phyloP scores from a whole-genome alignment of 2,329 filamentous ascomycete species.

The Calonectria hongkongensis region DNA sequence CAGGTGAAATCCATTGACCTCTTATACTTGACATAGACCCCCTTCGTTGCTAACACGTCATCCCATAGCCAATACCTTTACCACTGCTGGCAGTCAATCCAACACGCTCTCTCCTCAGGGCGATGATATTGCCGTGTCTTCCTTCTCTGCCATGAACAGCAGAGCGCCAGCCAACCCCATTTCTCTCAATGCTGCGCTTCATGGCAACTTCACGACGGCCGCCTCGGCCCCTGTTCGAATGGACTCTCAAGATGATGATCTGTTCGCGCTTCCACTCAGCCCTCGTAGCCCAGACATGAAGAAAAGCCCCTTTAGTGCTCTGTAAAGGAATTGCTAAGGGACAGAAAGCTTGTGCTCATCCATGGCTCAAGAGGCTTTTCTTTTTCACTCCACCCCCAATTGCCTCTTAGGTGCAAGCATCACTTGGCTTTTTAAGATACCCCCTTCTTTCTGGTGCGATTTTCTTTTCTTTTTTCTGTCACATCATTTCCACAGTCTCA shows the following conservation, averaged over 20 bases:
- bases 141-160: slow-evolving; percentile 58
- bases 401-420: slow-evolving; percentile 5
- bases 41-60: slow-evolving; percentile 45
- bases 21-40: slow-evolving; percentile 20
- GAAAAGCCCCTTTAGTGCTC: slow-evolving; percentile 84
- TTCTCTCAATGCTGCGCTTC: slow-evolving; percentile 60
- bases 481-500: slow-evolving; percentile 12
- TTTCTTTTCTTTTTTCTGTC: slow-evolving; percentile 24
- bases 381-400: background rate
- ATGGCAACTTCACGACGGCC: slow-evolving; percentile 46
- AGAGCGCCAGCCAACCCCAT: slow-evolving; percentile 50
- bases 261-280: slow-evolving; percentile 92
- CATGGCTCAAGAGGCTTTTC: slow-evolving; percentile 8
- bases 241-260: slow-evolving; percentile 73
- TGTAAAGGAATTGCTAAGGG: slow-evolving; percentile 50
- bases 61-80: slow-evolving; percentile 60
- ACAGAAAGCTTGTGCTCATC: background rate
- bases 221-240: slow-evolving; percentile 45
- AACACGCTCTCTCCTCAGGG: slow-evolving; percentile 58
- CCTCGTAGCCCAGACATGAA: slow-evolving; percentile 91
- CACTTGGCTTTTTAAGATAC: slow-evolving; percentile 24
- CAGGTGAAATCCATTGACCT: slow-evolving; percentile 65
- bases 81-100: slow-evolving; percentile 57
- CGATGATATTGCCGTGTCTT: slow-evolving; percentile 60
- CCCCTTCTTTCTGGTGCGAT: slow-evolving; percentile 7